Percentiles rank a stretch among this genome's conserved stretches.
Conservation (phyloP, 2,329 filamentous ascomycete species). For the Cryoendolithus antarcticus region DNA sequence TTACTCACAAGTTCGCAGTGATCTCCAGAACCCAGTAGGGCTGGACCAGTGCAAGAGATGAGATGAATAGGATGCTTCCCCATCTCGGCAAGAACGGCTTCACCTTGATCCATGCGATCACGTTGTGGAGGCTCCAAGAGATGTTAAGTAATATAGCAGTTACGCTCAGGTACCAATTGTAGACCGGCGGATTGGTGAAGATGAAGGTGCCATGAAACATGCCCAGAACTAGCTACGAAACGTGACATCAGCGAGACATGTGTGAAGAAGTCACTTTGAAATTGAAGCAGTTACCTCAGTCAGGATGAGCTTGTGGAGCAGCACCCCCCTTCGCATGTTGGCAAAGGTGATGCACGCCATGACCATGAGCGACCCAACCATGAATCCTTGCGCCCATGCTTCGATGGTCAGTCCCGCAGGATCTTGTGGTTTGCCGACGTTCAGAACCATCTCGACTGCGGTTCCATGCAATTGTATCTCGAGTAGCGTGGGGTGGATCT, state of each 20-base stretch:
- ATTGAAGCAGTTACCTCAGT: conserved; percentile 27
- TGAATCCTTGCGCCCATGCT: conserved; percentile 22
- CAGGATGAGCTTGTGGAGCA: conserved; percentile 40
- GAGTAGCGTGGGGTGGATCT: no score
- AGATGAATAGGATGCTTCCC: conserved; percentile 44
- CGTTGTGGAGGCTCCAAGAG: conserved; percentile 54
- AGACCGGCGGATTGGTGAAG: conserved; percentile 42
- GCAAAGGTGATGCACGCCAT: conserved; percentile 37
- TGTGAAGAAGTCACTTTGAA: neutral
- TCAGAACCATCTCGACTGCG: conserved; percentile 9
- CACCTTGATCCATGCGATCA: conserved; percentile 57
- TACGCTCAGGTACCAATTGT: conserved; percentile 52
- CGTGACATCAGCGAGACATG: no score
- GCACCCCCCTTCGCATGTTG: conserved; percentile 36
- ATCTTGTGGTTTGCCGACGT: conserved; percentile 17
- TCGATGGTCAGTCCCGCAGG: conserved; percentile 16
- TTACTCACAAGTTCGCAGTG: conserved; percentile 44
- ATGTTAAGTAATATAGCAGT: conserved; percentile 49
- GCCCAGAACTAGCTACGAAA: conserved; percentile 37
- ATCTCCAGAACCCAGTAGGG: conserved; percentile 56
- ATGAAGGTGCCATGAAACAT: conserved; percentile 47
- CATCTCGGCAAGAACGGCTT: conserved; percentile 37
- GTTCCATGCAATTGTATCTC: no score
- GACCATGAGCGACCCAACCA: conserved; percentile 30
- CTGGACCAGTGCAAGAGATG: conserved; percentile 45